A percentile compares a stretch with the other conserved stretches of the same genome.
Conservation (phyloP, 1,139 yeast species). For the Scheffersomyces titani region DNA sequence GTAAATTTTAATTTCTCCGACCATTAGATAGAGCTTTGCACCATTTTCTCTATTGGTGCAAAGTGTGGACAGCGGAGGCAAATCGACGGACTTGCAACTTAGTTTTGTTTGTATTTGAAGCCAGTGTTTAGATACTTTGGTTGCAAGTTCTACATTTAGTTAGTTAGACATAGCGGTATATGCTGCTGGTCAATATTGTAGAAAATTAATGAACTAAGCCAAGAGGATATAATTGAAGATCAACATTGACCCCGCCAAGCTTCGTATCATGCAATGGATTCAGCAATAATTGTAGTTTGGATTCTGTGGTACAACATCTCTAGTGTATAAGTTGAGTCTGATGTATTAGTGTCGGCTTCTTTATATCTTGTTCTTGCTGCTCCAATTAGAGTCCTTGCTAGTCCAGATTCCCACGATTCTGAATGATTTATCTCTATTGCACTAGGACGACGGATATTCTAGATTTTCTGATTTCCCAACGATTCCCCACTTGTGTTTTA, state of each 20-base stretch:
- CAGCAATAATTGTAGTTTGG: too few relatives aligned
- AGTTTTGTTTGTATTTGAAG: neutral
- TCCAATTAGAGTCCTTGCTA: too few relatives aligned
- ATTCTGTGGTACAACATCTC: too few relatives aligned
- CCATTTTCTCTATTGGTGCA: constrained; percentile 38
- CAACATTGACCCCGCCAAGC: neutral
- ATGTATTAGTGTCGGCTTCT: too few relatives aligned
- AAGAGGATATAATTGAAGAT: neutral
- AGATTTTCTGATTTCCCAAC: neutral
- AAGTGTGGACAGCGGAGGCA: constrained; percentile 79
- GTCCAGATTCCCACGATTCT: too few relatives aligned
- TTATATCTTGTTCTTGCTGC: too few relatives aligned
- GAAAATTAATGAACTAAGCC: neutral
- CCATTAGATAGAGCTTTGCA: constrained; percentile 58
- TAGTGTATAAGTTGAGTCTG: too few relatives aligned
- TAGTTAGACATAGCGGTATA: neutral
- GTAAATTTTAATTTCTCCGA: constrained; percentile 46
- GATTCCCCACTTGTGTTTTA: too few relatives aligned
- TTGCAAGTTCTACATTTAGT: neutral
- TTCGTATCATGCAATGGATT: too few relatives aligned
- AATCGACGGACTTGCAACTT: constrained; percentile 20
- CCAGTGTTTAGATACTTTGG: neutral
- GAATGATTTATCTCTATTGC: too few relatives aligned
- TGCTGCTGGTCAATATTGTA: neutral
- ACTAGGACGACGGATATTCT: too few relatives aligned